phyloP scores from a whole-genome alignment of 1,284 basidiomycete genomes.

The Xerocomus nothofagi region DNA sequence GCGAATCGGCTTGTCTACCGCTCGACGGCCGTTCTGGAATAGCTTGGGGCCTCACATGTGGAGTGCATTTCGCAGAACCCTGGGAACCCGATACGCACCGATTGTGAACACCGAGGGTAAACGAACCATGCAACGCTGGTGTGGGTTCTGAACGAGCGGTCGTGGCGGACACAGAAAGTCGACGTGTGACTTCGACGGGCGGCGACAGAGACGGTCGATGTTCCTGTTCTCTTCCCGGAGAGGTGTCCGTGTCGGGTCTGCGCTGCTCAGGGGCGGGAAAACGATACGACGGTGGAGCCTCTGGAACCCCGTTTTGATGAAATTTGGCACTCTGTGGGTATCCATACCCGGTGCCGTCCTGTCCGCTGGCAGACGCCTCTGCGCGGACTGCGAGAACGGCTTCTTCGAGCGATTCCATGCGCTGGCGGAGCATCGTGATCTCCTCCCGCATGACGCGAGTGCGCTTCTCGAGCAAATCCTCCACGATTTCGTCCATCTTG shows the following conservation, averaged over 20 bases:
- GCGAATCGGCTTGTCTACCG: constrained; percentile 24
- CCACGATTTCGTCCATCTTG: constrained; percentile 56
- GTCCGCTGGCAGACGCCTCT: constrained; percentile 31
- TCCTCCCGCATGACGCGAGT: constrained; percentile 56
- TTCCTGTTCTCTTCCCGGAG: constrained; percentile 30
- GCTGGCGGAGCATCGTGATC: constrained; percentile 51
- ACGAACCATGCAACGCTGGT: constrained; percentile 29
- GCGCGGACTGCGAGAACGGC: constrained; percentile 43
- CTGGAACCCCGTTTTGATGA: constrained; percentile 29
- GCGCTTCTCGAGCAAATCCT: constrained; percentile 56
- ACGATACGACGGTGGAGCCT: constrained; percentile 26
- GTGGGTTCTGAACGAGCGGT: constrained; percentile 47
- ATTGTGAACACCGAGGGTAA: constrained; percentile 21
- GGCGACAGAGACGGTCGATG: constrained; percentile 35
- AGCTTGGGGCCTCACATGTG: constrained; percentile 16
- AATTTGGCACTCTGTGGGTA: constrained; percentile 23
- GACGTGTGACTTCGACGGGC: constrained; percentile 46
- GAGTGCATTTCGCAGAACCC: constrained; percentile 22
- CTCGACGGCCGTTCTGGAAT: constrained; percentile 21
- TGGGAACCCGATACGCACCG: constrained; percentile 18
- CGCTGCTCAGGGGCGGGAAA: constrained; percentile 29
- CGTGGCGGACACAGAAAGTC: constrained; percentile 44
- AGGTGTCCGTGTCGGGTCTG: constrained; percentile 24
- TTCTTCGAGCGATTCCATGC: constrained; percentile 59
- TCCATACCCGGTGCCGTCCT: constrained; percentile 25